Conservation (phyloP, 2,329 filamentous ascomycete genomes). For the Lasiodiplodia sp. region DNA sequence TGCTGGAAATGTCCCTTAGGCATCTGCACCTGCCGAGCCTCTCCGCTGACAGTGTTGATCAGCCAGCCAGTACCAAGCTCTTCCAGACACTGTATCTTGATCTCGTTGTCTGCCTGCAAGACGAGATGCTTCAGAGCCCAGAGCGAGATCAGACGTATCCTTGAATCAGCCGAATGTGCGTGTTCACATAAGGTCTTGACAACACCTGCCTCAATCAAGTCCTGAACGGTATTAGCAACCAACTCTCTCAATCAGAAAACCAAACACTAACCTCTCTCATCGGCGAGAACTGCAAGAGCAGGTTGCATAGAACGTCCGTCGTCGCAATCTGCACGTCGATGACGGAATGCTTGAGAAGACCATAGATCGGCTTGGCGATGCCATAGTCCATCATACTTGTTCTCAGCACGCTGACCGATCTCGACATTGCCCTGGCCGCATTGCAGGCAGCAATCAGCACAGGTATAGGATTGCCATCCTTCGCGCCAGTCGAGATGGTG, state of each 20-base stretch:
- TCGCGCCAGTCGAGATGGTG: constrained; percentile 41
- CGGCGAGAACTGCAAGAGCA: constrained; percentile 87
- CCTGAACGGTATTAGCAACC: constrained; percentile 52
- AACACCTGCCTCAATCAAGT: constrained; percentile 75
- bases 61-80: constrained; percentile 82
- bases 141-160: constrained; percentile 81
- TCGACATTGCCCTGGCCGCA: constrained; percentile 78
- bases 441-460: constrained; percentile 88
- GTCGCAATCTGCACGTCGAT: constrained; percentile 85
- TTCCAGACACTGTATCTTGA: constrained; percentile 80
- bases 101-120: constrained; percentile 70
- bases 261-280: constrained; percentile 78
- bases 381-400: constrained; percentile 88
- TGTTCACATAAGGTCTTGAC: constrained; percentile 82
- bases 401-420: constrained; percentile 82
- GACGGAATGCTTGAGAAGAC: constrained; percentile 76
- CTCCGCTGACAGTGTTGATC: constrained; percentile 72
- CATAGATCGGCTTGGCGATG: constrained; percentile 78
- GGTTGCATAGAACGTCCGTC: constrained; percentile 82
- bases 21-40: constrained; percentile 39
- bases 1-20: constrained; percentile 44
- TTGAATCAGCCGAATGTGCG: constrained; percentile 80
- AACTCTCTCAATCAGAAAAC: constrained; percentile 29
- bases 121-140: constrained; percentile 96
- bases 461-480: constrained; percentile 77